Percentiles rank a stretch among this genome's conserved stretches.
Evolutionary conservation across 2,329 filamentous ascomycete species (phyloP).

Genomic region (Dryadomyces sulphureus): DNA sequence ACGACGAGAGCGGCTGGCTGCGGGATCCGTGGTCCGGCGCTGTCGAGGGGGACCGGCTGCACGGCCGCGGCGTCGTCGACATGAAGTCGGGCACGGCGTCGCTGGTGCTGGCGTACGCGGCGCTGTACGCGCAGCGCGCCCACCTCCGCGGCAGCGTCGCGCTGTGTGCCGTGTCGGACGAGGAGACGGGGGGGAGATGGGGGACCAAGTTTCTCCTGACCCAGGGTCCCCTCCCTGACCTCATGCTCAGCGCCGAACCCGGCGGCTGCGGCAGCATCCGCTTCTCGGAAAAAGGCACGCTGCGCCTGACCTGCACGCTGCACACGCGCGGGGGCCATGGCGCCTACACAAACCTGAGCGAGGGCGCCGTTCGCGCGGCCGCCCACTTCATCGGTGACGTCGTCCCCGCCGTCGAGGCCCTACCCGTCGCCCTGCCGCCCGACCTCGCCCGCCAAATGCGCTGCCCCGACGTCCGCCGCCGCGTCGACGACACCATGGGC

Average conservation of each 20-base stretch:
- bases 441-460: slow-evolving; percentile 1
- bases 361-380: slow-evolving; percentile 4
- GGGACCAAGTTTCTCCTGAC: slow-evolving; percentile 3
- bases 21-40: slow-evolving; percentile 7
- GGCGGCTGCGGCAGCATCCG: slow-evolving; percentile 7
- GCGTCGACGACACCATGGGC: slow-evolving; percentile 7
- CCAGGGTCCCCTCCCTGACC: not conserved
- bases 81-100: slow-evolving; percentile 9
- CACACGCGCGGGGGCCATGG: slow-evolving; percentile 2
- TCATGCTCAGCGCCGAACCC: slow-evolving; percentile 8
- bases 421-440: not conserved
- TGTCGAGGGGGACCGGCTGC: slow-evolving; percentile 5
- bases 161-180: slow-evolving; percentile 7
- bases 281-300: slow-evolving; percentile 8
- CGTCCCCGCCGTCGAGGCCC: not conserved
- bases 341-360: slow-evolving; percentile 7
- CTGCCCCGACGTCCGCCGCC: not conserved
- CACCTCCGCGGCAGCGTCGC: slow-evolving; percentile 5
- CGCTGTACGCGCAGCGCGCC: not conserved
- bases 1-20: slow-evolving; percentile 1
- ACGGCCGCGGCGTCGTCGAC: slow-evolving; percentile 7
- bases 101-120: slow-evolving; percentile 5
- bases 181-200: slow-evolving; percentile 6
- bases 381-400: slow-evolving; percentile 1
- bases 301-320: slow-evolving; percentile 4